Base-by-base conservation (phyloP, 2,329 filamentous ascomycete species). In the Epichloe coenophiala region DNA sequence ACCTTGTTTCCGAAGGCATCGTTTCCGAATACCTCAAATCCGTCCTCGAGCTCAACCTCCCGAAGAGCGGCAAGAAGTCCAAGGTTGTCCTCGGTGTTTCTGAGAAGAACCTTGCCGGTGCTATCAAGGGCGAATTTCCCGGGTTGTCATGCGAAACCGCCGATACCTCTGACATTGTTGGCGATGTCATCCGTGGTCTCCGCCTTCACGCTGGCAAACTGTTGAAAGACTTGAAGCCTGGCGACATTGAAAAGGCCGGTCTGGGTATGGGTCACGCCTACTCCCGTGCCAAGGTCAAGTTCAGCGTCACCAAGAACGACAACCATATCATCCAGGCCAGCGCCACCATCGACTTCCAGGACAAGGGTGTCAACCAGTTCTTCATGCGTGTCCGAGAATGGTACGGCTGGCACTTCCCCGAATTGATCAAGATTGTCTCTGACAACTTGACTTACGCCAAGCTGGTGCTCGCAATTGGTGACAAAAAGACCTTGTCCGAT, bases 381-480 rank as follows among this genome's bases (percentile, higher is more conserved):
- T 88, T 84, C 59, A 97, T 98, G 88, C 85, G 93, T 60, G 86
- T 96, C 46, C 80, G 90, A 45, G 93, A 97, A 71, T 96, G 90
- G 88, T 97, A 97, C 71, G 88, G 88, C 57, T 96, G 91, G 91
- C 91, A 97, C 70, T 98, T 98, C 73, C 94, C 93, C 43, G 90
- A 95, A 75, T 82, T 98, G 48, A 74, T 93, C 71, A 87, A 85
- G 72, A 93, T 98, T 62, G 88, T 93, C 50, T 89, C 87, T 52
- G 91, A 96, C 70, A 98, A 98, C 71, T 80, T 90, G 61, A 87
- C 85, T 59, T 98, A 97, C 68, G 86, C 88, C 56, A 84, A 86
- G 66, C 73, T 95, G 57, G 90, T 91, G 36, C 77, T 95, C 12
- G 83, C 83, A 60, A 89, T 98, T 63, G 87, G 88, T 62, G 81